A percentile compares a stretch with the other conserved stretches of the same genome.
These are phyloP conservation scores for Senna tora DNA, from an alignment of 306 rosid genomes.

Conservation along the genomic window DNA sequence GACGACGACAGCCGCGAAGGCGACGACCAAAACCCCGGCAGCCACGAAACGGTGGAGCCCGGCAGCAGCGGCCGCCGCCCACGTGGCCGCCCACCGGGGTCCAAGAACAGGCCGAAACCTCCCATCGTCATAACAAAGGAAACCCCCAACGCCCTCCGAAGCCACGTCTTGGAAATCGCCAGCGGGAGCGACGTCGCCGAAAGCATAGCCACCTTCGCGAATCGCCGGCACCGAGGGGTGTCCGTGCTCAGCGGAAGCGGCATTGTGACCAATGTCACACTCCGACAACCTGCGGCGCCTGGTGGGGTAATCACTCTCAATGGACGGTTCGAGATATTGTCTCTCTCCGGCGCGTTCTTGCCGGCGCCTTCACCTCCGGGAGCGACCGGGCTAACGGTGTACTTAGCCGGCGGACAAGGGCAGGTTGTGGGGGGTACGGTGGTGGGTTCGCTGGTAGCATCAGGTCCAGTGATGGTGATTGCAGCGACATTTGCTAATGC, in stretches of 20 bases:
- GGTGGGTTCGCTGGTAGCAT: slow-evolving; percentile 67
- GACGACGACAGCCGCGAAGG: slow-evolving; percentile 51
- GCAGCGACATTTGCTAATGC: slow-evolving; percentile 86
- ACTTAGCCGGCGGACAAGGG: slow-evolving; percentile 85
- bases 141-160: slow-evolving; percentile 73
- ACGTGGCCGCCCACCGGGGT: slow-evolving; percentile 85
- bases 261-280: slow-evolving; percentile 74
- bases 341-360: slow-evolving; percentile 75
- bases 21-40: slow-evolving; percentile 43
- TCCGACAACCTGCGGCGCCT: slow-evolving; percentile 72
- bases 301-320: slow-evolving; percentile 64
- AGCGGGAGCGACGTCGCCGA: slow-evolving; percentile 72
- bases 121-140: slow-evolving; percentile 74
- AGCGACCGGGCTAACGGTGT: slow-evolving; percentile 68
- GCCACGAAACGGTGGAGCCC: slow-evolving; percentile 54
- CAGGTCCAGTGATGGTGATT: slow-evolving; percentile 81
- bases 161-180: slow-evolving; percentile 81
- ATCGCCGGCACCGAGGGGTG: slow-evolving; percentile 76
- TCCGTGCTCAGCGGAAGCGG: slow-evolving; percentile 86
- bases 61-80: slow-evolving; percentile 63
- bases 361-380: slow-evolving; percentile 81
- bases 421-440: slow-evolving; percentile 90
- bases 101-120: slow-evolving; percentile 78
- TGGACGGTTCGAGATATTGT: slow-evolving; percentile 82
- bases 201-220: slow-evolving; percentile 67